These are phyloP conservation scores for Coprinellus aureogranulatus DNA, from an alignment of 768 basidiomycete species.

Conservation along the genomic window DNA sequence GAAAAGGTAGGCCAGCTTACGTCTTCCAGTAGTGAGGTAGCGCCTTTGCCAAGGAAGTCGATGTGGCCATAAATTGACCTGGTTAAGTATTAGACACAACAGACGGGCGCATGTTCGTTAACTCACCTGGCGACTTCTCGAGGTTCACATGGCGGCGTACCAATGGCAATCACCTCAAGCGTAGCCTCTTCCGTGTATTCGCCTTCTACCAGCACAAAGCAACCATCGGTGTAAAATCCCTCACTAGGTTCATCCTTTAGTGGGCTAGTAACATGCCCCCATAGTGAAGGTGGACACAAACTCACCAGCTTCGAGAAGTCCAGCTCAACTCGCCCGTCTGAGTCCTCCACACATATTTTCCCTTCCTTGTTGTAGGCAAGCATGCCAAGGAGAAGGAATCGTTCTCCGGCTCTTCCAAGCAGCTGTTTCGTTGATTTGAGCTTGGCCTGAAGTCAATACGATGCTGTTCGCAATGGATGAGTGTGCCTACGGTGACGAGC, in stretches of 20 bases:
- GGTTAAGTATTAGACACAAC: conserved; percentile 11
- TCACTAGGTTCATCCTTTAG: conserved; percentile 93
- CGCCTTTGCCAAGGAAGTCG: conserved; percentile 94
- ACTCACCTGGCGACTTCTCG: conserved; percentile 77
- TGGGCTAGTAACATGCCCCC: no score
- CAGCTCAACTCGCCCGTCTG: conserved; percentile 85
- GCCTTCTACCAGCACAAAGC: conserved; percentile 92
- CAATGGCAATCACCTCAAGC: conserved; percentile 87
- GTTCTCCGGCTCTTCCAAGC: conserved; percentile 82
- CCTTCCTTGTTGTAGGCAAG: conserved; percentile 88
- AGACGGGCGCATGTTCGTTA: not conserved
- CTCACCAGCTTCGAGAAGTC: conserved; percentile 85
- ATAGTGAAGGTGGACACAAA: not conserved
- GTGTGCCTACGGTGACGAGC: conserved; percentile 73
- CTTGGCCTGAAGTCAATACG: conserved; percentile 34
- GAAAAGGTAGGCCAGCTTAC: conserved; percentile 43
- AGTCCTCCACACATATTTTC: conserved; percentile 86
- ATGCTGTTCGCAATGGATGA: not conserved
- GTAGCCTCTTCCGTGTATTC: conserved; percentile 92
- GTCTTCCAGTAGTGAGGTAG: conserved; percentile 87
- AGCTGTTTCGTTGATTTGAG: conserved; percentile 95
- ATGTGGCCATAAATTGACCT: conserved; percentile 95
- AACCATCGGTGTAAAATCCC: conserved; percentile 95
- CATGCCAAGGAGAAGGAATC: conserved; percentile 94
- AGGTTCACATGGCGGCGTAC: conserved; percentile 95